A percentile compares a stretch with the other conserved stretches of the same genome.
These are phyloP conservation scores for Allomyces arbusculus DNA, from an alignment of 192 early-diverging fungal genomes.

Conservation along the genomic window DNA sequence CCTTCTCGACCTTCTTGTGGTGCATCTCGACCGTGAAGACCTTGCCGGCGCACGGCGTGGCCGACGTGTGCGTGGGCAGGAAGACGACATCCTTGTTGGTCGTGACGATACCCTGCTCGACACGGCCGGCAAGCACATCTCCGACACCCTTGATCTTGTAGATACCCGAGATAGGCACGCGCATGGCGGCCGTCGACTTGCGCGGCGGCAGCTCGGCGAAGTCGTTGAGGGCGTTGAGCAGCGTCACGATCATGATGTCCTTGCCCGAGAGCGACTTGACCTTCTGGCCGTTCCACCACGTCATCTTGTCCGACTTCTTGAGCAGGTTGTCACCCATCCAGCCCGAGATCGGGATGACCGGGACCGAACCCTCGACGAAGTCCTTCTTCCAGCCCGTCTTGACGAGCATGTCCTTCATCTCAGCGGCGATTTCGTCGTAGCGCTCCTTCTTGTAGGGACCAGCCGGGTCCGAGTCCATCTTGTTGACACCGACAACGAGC, in stretches of 20 bases:
- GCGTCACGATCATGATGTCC: conserved; percentile 36
- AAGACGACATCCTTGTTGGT: neutral
- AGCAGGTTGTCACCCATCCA: conserved; percentile 98
- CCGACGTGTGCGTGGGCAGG: neutral
- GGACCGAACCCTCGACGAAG: conserved; percentile 76
- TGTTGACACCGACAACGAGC: conserved; percentile 98
- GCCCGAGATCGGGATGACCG: conserved; percentile 95
- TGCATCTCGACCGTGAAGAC: conserved; percentile 75
- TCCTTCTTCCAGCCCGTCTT: conserved; percentile 45
- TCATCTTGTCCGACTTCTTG: conserved; percentile 77
- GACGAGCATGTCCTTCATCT: conserved; percentile 87
- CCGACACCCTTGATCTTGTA: conserved; percentile 98
- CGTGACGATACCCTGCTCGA: conserved; percentile 89
- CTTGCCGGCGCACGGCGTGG: neutral
- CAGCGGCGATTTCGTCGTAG: conserved; percentile 91
- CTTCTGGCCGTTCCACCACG: conserved; percentile 76
- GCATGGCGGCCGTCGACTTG: conserved; percentile 82
- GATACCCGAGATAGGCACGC: conserved; percentile 91
- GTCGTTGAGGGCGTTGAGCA: conserved; percentile 76
- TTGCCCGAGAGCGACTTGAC: conserved; percentile 6
- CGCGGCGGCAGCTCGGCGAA: conserved; percentile 78
- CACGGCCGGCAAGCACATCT: conserved; percentile 91
- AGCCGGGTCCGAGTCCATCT: conserved; percentile 81
- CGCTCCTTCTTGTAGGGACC: conserved; percentile 75
- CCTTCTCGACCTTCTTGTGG: conserved; percentile 81